These are phyloP conservation scores for Cercospora citrullina DNA, from an alignment of 2,329 filamentous ascomycete species.

Conservation along the genomic window DNA sequence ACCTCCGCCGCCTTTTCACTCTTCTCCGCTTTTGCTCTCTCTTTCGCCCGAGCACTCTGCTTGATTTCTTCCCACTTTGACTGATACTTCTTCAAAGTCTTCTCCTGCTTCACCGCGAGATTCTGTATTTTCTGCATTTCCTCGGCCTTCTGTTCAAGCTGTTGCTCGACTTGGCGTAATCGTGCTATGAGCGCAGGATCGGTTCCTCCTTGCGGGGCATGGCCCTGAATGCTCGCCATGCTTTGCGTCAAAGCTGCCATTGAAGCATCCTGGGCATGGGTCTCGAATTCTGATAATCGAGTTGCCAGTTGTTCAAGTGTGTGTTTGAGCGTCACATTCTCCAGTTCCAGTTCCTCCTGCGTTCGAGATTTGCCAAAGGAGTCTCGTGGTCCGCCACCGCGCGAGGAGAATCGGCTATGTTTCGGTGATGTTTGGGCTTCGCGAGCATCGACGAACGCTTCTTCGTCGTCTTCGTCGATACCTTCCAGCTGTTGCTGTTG, in stretches of 20 bases:
- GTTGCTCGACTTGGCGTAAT: conserved; percentile 58
- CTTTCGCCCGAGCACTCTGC: conserved; percentile 54
- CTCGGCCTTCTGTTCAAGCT: conserved; percentile 57
- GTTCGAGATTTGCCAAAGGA: conserved; percentile 58
- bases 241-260: conserved; percentile 80
- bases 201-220: conserved; percentile 10
- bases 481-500: conserved; percentile 45
- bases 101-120: conserved; percentile 63
- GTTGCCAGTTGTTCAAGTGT: conserved; percentile 83
- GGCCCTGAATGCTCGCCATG: conserved; percentile 53
- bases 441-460: conserved; percentile 86
- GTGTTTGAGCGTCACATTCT: conserved; percentile 83
- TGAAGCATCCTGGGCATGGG: conserved; percentile 77
- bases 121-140: conserved; percentile 62
- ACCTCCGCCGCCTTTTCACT: conserved; percentile 13
- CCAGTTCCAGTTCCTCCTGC: conserved; percentile 81
- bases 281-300: conserved; percentile 89
- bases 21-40: conserved; percentile 27
- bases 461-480: conserved; percentile 60
- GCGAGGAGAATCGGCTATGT: conserved; percentile 42
- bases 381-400: conserved; percentile 38
- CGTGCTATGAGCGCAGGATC: conserved; percentile 42
- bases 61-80: conserved; percentile 70
- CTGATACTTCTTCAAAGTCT: conserved; percentile 64
- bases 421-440: conserved; percentile 58